Evolutionary conservation across 2,329 filamentous ascomycete species (phyloP), one percentile per base, ranked within the genome.

Genomic region (Macroventuria anomochaeta): DNA sequence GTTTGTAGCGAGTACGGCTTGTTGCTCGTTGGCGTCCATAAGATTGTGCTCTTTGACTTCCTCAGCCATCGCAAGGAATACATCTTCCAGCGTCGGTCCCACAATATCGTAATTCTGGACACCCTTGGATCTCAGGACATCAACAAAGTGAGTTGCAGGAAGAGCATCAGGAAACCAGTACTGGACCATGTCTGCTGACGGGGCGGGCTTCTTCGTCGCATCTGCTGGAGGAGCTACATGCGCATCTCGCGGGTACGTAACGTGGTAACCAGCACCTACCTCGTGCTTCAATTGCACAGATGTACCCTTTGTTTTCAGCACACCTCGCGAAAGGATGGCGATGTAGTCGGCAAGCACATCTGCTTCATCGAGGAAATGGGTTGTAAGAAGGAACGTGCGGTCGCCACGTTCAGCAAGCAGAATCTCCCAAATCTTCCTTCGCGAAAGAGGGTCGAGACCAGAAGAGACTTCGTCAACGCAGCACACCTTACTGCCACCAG

Each of bases 391-490:
- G 64, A 96, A 89, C 0, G 93, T 96, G 34, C 93, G 81, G 55
- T 82, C 82, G 17, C 91, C 92, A 52, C 93, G 85, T 73, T 96
- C 92, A 1, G 89, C 89, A 11, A 96, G 80, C 18, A 97, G 79
- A 55, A 97, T 97, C 63, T 96, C 91, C 93, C 93, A 97, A 20
- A 97, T 90, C 76, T 96, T 96, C 23, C 92, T 81, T 48, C 93
- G 83, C 17, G 89, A 93, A 1, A 97, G 78, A 0, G 93, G 92
- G 69, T 97, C 93, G 17, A 97, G 81, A 12, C 93, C 93, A 55
- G 88, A 92, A 32, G 89, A 93, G 12, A 96, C 91, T 74, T 97
- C 93, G 63, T 97, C 93, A 5, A 97, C 86, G 66, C 91, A 95
- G 75, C 93, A 96, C 0, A 97, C 88, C 20, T 86, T 86, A 57